Conservation (phyloP, 2,329 filamentous ascomycete species). For the Alternaria consortialis region DNA sequence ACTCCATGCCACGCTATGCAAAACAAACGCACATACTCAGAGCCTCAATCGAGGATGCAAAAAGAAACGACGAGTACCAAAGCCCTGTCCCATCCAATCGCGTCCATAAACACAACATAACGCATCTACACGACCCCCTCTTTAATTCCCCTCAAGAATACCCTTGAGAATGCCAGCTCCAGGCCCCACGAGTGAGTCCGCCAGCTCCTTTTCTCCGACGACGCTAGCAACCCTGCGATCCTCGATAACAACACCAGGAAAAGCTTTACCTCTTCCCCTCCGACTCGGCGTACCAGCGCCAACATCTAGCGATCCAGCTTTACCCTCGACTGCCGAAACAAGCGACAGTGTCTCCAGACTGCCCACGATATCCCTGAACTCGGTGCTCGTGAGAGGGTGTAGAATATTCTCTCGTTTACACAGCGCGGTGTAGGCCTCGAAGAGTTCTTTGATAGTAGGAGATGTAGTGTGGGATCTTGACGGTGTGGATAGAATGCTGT, state of each 20-base stretch:
- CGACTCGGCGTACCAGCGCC: slow-evolving; percentile 75
- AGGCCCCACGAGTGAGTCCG: slow-evolving; percentile 69
- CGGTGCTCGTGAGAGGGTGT: slow-evolving; percentile 86
- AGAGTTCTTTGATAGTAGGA: slow-evolving; percentile 84
- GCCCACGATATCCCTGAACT: slow-evolving; percentile 91
- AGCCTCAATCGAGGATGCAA: not conserved
- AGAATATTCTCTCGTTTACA: slow-evolving; percentile 90
- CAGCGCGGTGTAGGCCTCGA: slow-evolving; percentile 80
- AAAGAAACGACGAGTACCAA: not conserved
- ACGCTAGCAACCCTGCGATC: slow-evolving; percentile 82
- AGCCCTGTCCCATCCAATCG: not conserved
- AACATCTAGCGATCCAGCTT: slow-evolving; percentile 69
- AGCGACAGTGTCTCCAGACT: slow-evolving; percentile 89
- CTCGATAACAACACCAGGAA: slow-evolving; percentile 64
- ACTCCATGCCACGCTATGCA: slow-evolving; percentile 14
- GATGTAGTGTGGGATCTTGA: slow-evolving; percentile 63
- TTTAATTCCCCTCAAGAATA: slow-evolving; percentile 38
- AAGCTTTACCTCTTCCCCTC: slow-evolving; percentile 62
- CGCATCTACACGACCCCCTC: not conserved
- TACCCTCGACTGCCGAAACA: slow-evolving; percentile 75
- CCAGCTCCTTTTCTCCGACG: slow-evolving; percentile 81
- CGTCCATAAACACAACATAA: not conserved
- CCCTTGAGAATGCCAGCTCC: slow-evolving; percentile 52
- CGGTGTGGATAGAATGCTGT: slow-evolving; percentile 49
- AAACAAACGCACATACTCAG: not conserved